Evolutionary conservation across 306 rosid genomes (phyloP).

Genomic region (Rubus parviflorus): DNA sequence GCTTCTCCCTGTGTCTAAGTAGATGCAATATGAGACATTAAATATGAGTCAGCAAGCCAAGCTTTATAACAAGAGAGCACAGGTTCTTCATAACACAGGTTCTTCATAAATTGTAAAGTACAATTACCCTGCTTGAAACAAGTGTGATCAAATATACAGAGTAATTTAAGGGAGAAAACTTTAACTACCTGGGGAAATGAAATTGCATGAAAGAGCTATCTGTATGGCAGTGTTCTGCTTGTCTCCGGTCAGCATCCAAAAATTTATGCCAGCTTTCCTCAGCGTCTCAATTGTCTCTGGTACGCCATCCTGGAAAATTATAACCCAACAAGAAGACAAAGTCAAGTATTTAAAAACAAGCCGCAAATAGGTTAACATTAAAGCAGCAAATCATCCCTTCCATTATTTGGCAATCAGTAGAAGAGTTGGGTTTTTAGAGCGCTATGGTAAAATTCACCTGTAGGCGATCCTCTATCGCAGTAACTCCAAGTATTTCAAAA

Average conservation of each 20-base stretch:
- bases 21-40: neutral
- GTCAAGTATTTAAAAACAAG: slow-evolving; percentile 4
- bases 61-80: neutral
- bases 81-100: neutral
- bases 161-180: slow-evolving; percentile 11
- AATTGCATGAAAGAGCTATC: slow-evolving; percentile 96
- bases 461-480: slow-evolving; percentile 98
- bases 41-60: slow-evolving; percentile 5
- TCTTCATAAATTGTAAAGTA: slow-evolving; percentile 4
- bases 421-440: slow-evolving; percentile 13
- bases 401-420: neutral
- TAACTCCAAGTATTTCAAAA: slow-evolving; percentile 90
- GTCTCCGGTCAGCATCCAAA: slow-evolving; percentile 99
- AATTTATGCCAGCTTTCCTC: slow-evolving; percentile 97
- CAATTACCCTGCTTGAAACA: slow-evolving; percentile 19
- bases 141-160: neutral
- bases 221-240: slow-evolving; percentile 96
- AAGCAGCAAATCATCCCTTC: neutral
- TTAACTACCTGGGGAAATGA: slow-evolving; percentile 87
- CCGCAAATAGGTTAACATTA: slow-evolving; percentile 5
- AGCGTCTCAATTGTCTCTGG: slow-evolving; percentile 92
- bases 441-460: slow-evolving; percentile 60
- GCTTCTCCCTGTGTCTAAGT: neutral
- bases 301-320: slow-evolving; percentile 78
- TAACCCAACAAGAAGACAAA: neutral